Percentiles rank a stretch among this genome's conserved stretches.
These are phyloP conservation scores for Dioscorea alata DNA, from an alignment of 106 monocot species.

Conservation along the genomic window DNA sequence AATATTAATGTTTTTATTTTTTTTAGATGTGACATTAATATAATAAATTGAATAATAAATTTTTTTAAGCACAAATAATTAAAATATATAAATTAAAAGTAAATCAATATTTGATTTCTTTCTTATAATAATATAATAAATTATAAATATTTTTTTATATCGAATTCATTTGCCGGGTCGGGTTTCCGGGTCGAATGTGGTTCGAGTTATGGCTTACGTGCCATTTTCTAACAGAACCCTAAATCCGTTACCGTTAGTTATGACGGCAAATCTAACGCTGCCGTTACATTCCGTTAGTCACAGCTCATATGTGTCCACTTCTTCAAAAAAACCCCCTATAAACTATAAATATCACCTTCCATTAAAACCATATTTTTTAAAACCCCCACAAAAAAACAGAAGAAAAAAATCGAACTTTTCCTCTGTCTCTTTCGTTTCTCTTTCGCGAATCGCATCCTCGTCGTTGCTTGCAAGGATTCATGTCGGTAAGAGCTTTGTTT, in stretches of 20 bases:
- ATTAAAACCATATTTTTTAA: not conserved
- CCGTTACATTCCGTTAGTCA: not conserved
- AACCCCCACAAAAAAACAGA: no score
- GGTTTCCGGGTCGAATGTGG: no score
- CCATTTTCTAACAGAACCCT: not conserved
- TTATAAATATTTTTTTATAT: no score
- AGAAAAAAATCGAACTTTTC: not conserved
- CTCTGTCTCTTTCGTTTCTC: not conserved
- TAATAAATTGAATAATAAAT: no score
- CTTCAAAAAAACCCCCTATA: not conserved
- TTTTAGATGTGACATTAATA: no score
- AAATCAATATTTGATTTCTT: no score
- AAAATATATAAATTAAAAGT: no score
- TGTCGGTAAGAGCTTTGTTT: slow-evolving; percentile 7
- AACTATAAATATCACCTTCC: not conserved
- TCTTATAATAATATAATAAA: no score
- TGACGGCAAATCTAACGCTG: not conserved
- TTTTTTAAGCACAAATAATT: no score
- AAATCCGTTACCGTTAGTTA: not conserved
- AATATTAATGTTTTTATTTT: no score
- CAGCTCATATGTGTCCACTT: not conserved
- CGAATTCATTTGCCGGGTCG: no score
- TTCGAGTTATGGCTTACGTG: not conserved
- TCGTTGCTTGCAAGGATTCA: not conserved
- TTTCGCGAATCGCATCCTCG: not conserved